Evolutionary conservation across 495 filamentous ascomycete genomes (phyloP).

Genomic region (Haplographium delicatum): DNA sequence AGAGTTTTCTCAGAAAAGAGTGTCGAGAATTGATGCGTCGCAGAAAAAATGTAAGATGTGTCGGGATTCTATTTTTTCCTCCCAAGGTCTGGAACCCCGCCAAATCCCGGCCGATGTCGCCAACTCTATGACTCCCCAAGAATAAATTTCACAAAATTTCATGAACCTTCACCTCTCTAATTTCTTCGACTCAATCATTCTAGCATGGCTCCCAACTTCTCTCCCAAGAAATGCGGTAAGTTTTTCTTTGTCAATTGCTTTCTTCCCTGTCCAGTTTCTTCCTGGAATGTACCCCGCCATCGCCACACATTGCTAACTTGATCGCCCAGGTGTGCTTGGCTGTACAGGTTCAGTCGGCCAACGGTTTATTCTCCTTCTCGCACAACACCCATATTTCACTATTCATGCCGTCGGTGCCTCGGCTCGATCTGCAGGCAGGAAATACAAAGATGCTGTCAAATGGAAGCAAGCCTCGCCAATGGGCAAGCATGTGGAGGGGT

Average conservation of each 20-base stretch:
- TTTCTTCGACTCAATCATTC: background rate
- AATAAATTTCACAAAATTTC: background rate
- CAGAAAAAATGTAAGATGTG: background rate
- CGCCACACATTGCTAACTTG: constrained; percentile 4
- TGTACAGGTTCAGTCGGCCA: constrained; percentile 82
- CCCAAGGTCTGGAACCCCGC: too few species aligned
- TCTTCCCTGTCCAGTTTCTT: background rate
- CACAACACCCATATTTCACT: constrained; percentile 69
- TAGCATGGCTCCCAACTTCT: constrained; percentile 7
- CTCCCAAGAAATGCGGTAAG: constrained; percentile 18
- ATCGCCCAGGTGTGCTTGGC: constrained; percentile 53
- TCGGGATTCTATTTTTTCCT: too few species aligned
- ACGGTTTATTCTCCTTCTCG: constrained; percentile 77
- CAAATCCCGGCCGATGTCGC: background rate
- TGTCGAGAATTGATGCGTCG: too few species aligned
- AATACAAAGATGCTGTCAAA: constrained; percentile 72
- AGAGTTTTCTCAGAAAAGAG: too few species aligned
- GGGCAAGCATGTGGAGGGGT: constrained; percentile 57
- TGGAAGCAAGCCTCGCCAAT: constrained; percentile 83
- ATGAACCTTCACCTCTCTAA: constrained; percentile 26
- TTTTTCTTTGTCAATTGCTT: background rate
- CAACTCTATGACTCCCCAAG: background rate
- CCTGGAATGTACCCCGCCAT: background rate
- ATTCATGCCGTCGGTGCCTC: constrained; percentile 78
- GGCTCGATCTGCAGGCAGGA: constrained; percentile 71